phyloP scores from a whole-genome alignment of 306 rosid genomes.

The Medicago lupulina region DNA sequence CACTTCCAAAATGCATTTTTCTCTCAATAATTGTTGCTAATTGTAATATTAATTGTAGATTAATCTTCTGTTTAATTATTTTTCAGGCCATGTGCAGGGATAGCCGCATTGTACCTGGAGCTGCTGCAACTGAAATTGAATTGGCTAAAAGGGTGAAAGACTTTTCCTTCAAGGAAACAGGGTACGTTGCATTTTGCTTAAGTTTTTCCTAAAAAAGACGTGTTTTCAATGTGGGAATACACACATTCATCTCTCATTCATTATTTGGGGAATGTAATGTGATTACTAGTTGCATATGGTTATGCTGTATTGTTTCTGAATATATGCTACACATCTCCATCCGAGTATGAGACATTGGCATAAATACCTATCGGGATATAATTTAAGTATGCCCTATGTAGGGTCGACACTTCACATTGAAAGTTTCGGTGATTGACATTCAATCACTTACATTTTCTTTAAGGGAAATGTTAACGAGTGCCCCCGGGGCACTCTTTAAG shows the following conservation, averaged over 20 bases:
- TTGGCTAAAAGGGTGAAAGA: constrained; percentile 86
- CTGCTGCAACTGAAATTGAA: constrained; percentile 96
- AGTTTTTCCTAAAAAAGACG: neutral
- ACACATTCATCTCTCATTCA: neutral
- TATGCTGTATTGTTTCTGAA: neutral
- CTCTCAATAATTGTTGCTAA: neutral
- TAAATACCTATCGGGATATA: neutral
- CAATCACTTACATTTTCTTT: neutral
- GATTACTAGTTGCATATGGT: constrained; percentile 1
- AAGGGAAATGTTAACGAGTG: too few relatives aligned
- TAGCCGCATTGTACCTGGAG: constrained; percentile 91
- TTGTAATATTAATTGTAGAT: neutral
- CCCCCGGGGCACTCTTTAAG: too few relatives aligned
- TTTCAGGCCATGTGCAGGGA: constrained; percentile 93
- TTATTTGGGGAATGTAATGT: neutral
- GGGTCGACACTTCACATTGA: too few relatives aligned
- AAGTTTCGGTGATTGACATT: too few relatives aligned
- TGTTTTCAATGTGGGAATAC: neutral
- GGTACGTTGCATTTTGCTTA: constrained; percentile 51
- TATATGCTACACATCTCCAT: neutral
- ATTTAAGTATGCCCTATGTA: neutral
- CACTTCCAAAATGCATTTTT: neutral
- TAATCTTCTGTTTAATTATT: constrained; percentile 34
- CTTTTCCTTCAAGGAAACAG: constrained; percentile 85
- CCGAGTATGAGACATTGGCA: neutral